A percentile compares a stretch with the other conserved stretches of the same genome.
Evolutionary conservation across 176 grass and related monocot species (phyloP).

Genomic region (Avena insularis): DNA sequence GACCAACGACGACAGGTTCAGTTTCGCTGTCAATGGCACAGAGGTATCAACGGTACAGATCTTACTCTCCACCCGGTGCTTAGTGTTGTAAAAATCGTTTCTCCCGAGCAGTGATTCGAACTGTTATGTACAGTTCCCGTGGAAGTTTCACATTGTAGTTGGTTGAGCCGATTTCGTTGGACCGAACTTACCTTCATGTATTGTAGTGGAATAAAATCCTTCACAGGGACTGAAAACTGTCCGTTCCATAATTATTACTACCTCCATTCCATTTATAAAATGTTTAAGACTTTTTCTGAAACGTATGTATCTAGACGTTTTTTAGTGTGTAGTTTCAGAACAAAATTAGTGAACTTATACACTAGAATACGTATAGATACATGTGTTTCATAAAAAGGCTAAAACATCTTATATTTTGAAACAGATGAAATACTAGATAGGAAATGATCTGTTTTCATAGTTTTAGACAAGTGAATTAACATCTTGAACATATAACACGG

Average conservation of each 20-base stretch:
- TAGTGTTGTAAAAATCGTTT: background rate
- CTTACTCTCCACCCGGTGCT: background rate
- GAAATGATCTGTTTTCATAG: background rate
- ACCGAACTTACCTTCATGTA: background rate
- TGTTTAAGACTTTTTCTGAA: too few relatives aligned
- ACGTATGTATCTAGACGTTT: too few relatives aligned
- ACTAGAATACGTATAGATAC: too few relatives aligned
- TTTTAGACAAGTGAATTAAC: background rate
- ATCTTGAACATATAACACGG: background rate
- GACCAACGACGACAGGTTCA: conserved; percentile 66
- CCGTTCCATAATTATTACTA: background rate
- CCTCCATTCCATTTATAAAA: too few relatives aligned
- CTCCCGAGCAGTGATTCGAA: background rate
- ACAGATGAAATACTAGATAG: background rate
- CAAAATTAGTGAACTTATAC: too few relatives aligned
- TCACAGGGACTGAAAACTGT: background rate
- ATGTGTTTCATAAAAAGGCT: too few relatives aligned
- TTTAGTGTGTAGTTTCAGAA: too few relatives aligned
- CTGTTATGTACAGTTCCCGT: background rate
- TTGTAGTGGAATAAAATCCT: background rate
- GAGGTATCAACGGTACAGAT: conserved; percentile 76
- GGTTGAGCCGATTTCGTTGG: background rate
- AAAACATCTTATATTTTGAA: too few relatives aligned
- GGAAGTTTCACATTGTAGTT: background rate
- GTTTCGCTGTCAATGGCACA: conserved; percentile 70